Conservation (phyloP, 768 basidiomycete genomes). For the Pulveroboletus sp. region DNA sequence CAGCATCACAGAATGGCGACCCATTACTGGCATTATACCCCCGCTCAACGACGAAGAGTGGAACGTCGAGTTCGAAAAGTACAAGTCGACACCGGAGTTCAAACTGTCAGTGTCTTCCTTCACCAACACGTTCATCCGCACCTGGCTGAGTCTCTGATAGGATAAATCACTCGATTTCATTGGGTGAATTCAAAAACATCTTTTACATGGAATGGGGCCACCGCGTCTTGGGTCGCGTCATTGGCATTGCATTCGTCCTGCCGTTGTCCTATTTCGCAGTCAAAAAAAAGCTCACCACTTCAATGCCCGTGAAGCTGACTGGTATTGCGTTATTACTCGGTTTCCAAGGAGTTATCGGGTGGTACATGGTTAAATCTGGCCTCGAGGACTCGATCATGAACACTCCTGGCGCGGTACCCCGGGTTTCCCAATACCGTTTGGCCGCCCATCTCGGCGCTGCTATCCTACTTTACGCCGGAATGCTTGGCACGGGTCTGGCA, state of each 20-base stretch:
- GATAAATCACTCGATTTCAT: slow-evolving; percentile 81
- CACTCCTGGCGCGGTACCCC: slow-evolving; percentile 80
- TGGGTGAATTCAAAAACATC: slow-evolving; percentile 92
- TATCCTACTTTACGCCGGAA: slow-evolving; percentile 87
- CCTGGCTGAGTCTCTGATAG: slow-evolving; percentile 37
- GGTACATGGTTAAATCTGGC: slow-evolving; percentile 99
- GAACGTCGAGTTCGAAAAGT: slow-evolving; percentile 88
- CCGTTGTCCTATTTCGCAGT: slow-evolving; percentile 79
- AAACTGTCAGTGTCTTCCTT: slow-evolving; percentile 63
- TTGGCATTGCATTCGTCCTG: slow-evolving; percentile 77
- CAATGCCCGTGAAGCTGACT: slow-evolving; percentile 59
- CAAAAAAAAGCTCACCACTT: slow-evolving; percentile 61
- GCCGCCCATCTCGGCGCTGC: slow-evolving; percentile 94
- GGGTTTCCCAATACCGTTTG: slow-evolving; percentile 94
- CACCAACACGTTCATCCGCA: not conserved
- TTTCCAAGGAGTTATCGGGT: slow-evolving; percentile 87
- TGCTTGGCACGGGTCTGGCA: slow-evolving; percentile 76
- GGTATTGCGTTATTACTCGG: slow-evolving; percentile 81
- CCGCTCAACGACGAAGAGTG: slow-evolving; percentile 75
- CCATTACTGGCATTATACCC: slow-evolving; percentile 84
- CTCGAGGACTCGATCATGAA: slow-evolving; percentile 79
- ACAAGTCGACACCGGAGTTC: slow-evolving; percentile 93
- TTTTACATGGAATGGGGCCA: slow-evolving; percentile 99
- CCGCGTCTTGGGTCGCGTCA: slow-evolving; percentile 85
- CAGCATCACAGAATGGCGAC: slow-evolving; percentile 97